These are phyloP conservation scores for Protomyces pachydermus DNA, from an alignment of 1,139 yeast species.

Conservation along the genomic window DNA sequence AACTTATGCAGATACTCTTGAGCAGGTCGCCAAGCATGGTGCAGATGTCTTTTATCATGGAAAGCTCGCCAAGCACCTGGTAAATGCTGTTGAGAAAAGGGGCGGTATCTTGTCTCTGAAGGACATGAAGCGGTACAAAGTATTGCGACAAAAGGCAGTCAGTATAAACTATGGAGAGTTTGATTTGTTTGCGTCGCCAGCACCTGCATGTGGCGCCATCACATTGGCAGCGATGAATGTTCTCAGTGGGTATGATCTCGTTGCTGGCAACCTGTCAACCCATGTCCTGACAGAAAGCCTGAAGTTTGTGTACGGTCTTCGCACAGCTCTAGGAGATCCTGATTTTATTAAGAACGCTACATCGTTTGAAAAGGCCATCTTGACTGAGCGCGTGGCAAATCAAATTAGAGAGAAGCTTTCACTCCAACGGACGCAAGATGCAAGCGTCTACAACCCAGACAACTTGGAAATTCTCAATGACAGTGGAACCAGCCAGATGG, in stretches of 20 bases:
- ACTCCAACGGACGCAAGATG: constrained; percentile 39
- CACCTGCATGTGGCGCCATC: constrained; percentile 81
- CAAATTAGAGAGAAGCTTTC: constrained; percentile 48
- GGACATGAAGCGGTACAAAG: constrained; percentile 63
- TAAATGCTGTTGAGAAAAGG: constrained; percentile 43
- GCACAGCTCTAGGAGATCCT: constrained; percentile 75
- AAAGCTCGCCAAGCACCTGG: constrained; percentile 57
- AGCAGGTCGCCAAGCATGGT: constrained; percentile 67
- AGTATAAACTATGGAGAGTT: constrained; percentile 44
- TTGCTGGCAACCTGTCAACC: constrained; percentile 45
- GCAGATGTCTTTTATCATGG: constrained; percentile 71
- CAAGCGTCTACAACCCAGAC: constrained; percentile 68
- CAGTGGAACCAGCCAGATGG: constrained; percentile 28
- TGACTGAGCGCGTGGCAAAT: constrained; percentile 53
- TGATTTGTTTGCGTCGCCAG: constrained; percentile 60
- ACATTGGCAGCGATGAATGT: constrained; percentile 68
- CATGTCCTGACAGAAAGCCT: constrained; percentile 62
- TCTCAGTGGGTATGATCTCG: constrained; percentile 42
- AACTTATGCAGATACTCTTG: constrained; percentile 60
- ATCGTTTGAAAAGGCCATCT: constrained; percentile 40
- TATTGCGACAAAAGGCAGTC: constrained; percentile 54
- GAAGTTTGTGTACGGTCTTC: constrained; percentile 79
- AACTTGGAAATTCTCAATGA: constrained; percentile 15
- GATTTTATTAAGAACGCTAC: constrained; percentile 29
- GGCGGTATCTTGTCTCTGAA: constrained; percentile 59